Evolutionary conservation across 148 eudicot species (phyloP).

Genomic region (Amaranthus palmeri): DNA sequence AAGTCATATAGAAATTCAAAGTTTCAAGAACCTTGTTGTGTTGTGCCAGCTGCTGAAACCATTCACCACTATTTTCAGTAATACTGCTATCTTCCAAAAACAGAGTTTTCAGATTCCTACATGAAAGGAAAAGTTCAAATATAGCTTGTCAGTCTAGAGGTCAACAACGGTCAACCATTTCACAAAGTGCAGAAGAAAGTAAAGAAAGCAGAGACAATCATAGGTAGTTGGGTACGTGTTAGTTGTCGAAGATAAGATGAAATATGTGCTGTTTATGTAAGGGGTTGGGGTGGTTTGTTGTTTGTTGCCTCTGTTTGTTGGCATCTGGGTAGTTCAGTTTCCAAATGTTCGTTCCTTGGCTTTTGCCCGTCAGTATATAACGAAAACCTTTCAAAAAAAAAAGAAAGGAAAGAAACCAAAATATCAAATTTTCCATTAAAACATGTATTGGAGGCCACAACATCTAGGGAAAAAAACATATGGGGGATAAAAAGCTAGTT

Average conservation of each 20-base stretch:
- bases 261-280: too few relatives aligned
- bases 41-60: slow-evolving; percentile 77
- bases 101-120: slow-evolving; percentile 60
- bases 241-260: not conserved
- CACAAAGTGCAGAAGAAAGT: slow-evolving; percentile 1
- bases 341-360: too few relatives aligned
- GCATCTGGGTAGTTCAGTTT: too few relatives aligned
- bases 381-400: too few relatives aligned
- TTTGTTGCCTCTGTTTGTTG: too few relatives aligned
- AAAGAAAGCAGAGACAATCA: slow-evolving; percentile 1
- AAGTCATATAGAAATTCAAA: slow-evolving; percentile 79
- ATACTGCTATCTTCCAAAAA: slow-evolving; percentile 81
- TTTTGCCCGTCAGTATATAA: too few relatives aligned
- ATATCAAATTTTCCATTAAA: too few relatives aligned
- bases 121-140: not conserved
- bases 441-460: too few relatives aligned
- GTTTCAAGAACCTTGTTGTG: slow-evolving; percentile 69
- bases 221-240: not conserved
- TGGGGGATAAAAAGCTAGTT: not conserved
- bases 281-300: too few relatives aligned
- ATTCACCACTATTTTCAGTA: slow-evolving; percentile 54
- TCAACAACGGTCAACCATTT: not conserved
- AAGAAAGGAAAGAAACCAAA: too few relatives aligned
- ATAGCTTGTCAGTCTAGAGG: slow-evolving; percentile 16
- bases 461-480: too few relatives aligned